phyloP scores from a whole-genome alignment of 2,329 filamentous ascomycete genomes.

The Calonectria honghensis region DNA sequence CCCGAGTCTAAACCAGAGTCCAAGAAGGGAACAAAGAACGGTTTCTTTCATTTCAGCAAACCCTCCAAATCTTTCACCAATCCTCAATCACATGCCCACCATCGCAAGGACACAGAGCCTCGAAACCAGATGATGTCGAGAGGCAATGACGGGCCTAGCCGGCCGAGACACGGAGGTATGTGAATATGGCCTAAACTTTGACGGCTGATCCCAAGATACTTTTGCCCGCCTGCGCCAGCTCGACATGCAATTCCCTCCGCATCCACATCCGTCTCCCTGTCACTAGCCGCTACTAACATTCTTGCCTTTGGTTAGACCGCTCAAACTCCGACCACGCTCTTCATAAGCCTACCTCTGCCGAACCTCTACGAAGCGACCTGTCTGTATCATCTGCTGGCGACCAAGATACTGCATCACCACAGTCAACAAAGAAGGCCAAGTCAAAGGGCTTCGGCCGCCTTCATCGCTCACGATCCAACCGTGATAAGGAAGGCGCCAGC shows the following conservation, averaged over 20 bases:
- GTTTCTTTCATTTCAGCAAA: conserved; percentile 73
- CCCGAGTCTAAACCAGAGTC: conserved; percentile 61
- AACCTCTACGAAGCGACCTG: conserved; percentile 71
- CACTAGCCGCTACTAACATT: conserved; percentile 52
- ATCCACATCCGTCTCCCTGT: conserved; percentile 17
- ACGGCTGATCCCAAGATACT: conserved; percentile 43
- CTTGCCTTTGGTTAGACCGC: conserved; percentile 49
- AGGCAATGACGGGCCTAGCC: conserved; percentile 58
- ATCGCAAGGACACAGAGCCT: conserved; percentile 59
- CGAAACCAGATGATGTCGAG: conserved; percentile 63
- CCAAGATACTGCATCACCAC: conserved; percentile 62
- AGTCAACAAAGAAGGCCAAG: conserved; percentile 68
- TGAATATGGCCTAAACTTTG: conserved; percentile 47
- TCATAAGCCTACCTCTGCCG: conserved; percentile 63
- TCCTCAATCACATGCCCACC: conserved; percentile 50
- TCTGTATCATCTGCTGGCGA: conserved; percentile 71
- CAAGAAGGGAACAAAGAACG: conserved; percentile 67
- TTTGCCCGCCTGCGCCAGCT: conserved; percentile 41
- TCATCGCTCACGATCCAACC: conserved; percentile 70
- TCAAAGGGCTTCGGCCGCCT: conserved; percentile 74
- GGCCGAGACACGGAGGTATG: conserved; percentile 60
- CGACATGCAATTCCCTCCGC: conserved; percentile 28
- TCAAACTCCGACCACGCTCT: conserved; percentile 57
- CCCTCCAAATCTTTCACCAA: conserved; percentile 64
- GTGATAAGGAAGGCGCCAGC: conserved; percentile 68